Percentiles rank a stretch among this genome's conserved stretches.
These are phyloP conservation scores for Sporothrix curviconia DNA, from an alignment of 2,329 filamentous ascomycete species.

Conservation along the genomic window DNA sequence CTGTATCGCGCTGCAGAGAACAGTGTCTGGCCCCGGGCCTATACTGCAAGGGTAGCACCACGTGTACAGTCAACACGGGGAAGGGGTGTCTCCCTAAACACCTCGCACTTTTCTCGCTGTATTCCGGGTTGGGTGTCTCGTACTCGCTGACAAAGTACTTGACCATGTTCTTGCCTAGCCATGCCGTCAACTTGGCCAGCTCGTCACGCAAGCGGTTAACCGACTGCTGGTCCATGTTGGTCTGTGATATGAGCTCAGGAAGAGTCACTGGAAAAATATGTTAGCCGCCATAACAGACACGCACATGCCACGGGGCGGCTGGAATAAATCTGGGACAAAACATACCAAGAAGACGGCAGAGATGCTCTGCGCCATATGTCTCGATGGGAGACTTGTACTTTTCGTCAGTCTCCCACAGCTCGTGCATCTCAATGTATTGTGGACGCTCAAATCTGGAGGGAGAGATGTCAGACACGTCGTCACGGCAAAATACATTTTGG, in stretches of 20 bases:
- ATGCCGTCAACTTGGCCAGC: conserved; percentile 75
- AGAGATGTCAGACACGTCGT: background rate
- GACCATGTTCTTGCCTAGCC: conserved; percentile 70
- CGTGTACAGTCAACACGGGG: background rate
- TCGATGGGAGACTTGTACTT: conserved; percentile 66
- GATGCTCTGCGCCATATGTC: conserved; percentile 87
- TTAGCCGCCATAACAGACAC: background rate
- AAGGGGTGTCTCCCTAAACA: conserved; percentile 26
- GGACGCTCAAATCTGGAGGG: conserved; percentile 70
- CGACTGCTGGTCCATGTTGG: conserved; percentile 93
- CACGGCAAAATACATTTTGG: background rate
- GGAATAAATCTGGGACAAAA: background rate
- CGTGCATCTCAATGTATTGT: conserved; percentile 74
- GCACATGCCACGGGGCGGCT: too few species aligned
- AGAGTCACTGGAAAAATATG: conserved; percentile 59
- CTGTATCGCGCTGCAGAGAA: too few species aligned
- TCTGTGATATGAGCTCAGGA: conserved; percentile 90
- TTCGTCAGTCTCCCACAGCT: conserved; percentile 52
- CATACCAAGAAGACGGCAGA: conserved; percentile 81
- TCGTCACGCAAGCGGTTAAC: conserved; percentile 83
- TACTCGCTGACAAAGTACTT: conserved; percentile 75
- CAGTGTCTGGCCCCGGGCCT: too few species aligned
- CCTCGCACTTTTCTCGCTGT: conserved; percentile 52
- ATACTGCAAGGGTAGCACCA: background rate
- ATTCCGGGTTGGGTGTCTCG: conserved; percentile 64